Evolutionary conservation across 768 basidiomycete genomes (phyloP), one percentile per base, ranked within the genome.

Genomic region (Cubamyces sp.): DNA sequence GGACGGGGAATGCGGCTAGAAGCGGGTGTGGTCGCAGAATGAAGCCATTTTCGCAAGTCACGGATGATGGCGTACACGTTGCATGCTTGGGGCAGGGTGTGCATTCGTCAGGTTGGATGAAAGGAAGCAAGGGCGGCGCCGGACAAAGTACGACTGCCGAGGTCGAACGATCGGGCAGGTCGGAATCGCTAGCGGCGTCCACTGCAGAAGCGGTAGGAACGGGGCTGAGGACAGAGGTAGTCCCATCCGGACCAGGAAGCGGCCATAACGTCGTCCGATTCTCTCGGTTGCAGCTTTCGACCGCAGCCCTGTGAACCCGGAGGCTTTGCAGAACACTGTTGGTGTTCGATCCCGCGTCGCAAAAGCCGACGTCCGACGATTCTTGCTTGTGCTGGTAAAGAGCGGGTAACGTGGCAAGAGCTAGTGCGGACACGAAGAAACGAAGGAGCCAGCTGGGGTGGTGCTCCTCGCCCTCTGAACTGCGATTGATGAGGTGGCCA

Each of bases 341-440:
- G 28, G 86, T 88, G 65, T 79, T 76, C 58, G 73, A 83, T 19
- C 84, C 87, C 39, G 82, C 74, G 64, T 91, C 85, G 70, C 92
- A 94, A 74, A 85, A 94, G 5, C 93, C 92, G 66, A 94, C 86
- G 12, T 79, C 72, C 2, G 86, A 77, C 5, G 92, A 92, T 66
- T 89, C 85, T 14, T 66, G 61, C 75, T 92, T 92, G 78, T 85
- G 90, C 18, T 78, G 78, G 67, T 79, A 66, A 19, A 79, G 74
- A 19, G 61, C 16, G 37, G 59, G 65, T 18, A 66, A 28, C 21
- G 61, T 54, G 9, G 62, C 56, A 23, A 67, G 23, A 34, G 74
- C 64, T 18, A 74, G 69, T 23, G 81, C 60, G 11, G 77, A 62
- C 28, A 80, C 67, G 47, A 88, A 21, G n/a, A 85, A 26, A n/a